Evolutionary conservation across 805 yeast species (phyloP), one percentile per base, ranked within the genome.

Genomic region (Saccharomycopsis fibuligera): DNA sequence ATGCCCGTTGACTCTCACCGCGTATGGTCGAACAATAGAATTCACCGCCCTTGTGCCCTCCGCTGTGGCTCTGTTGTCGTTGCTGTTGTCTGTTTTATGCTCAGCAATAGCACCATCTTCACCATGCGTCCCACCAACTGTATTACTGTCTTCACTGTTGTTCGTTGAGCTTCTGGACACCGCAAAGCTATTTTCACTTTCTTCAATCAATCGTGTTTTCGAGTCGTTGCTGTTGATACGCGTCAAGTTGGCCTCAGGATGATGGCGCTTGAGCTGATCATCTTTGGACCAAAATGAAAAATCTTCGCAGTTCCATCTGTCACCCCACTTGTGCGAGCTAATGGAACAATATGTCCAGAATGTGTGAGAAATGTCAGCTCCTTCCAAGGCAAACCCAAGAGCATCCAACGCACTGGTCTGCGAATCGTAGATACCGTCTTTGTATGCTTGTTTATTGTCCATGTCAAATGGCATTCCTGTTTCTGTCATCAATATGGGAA

Each of bases 381-480:
- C 82, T 62, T 93, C 98, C 38, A 91, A 66, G 0, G 93, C 98
- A 57, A 67, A 75, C 9, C 82, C 73, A 41, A 89, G 62, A 0
- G 96, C 96, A 65, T 91, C 97, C 61, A 86, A 68, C 0, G 97
- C 96, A 5, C 75, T 68, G 2, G 83, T 83, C 60, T 93, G 99
- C 9, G 86, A 73, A 8, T 71, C 64, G 62, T 79, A 93, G 53
- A 79, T 77, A 1, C 90, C 89, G 49, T 70, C 71, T 1, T 63
- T 62, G 60, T 77, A 91, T 0, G 96, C 85, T 42, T 66, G 69
- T 60, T 85, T 86, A 50, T 78, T 72, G 63, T 91, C 90, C 96
- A 91, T 86, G 63, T 93, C 96, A 62, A 83, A 87, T 2, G 99
- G 98, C 83, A 91, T 87, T 4, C 99, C 99, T n/a, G 91, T 89